Evolutionary conservation across 176 grass and related monocot genomes (phyloP).

Genomic region (Ensete glaucum): DNA sequence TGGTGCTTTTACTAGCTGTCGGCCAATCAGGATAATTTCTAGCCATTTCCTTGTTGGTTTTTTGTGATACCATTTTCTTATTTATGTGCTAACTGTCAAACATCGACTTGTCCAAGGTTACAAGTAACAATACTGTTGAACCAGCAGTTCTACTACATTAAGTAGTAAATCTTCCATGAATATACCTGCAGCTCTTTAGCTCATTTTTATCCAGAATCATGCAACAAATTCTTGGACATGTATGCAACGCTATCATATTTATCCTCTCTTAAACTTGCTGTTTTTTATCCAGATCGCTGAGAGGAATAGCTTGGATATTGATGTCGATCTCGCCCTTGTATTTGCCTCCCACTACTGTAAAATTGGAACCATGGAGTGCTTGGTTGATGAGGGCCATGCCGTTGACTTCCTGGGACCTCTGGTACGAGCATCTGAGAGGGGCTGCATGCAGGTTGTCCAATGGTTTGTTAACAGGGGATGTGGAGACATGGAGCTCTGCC

Average conservation of each 20-base stretch:
- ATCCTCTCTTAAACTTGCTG: background rate
- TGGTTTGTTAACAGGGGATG: slow-evolving; percentile 84
- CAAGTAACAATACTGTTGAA: no score
- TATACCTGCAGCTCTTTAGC: background rate
- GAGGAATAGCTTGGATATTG: slow-evolving; percentile 86
- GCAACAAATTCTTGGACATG: background rate
- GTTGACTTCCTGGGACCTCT: slow-evolving; percentile 69
- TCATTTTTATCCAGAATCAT: background rate
- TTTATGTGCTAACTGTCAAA: no score
- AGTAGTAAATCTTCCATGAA: no score
- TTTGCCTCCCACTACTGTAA: slow-evolving; percentile 87
- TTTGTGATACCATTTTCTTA: no score
- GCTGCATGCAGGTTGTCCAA: slow-evolving; percentile 66
- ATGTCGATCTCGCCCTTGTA: slow-evolving; percentile 85
- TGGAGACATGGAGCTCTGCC: slow-evolving; percentile 89
- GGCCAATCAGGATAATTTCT: no score
- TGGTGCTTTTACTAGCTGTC: no score
- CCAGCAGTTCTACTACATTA: no score
- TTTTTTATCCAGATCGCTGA: slow-evolving; percentile 63
- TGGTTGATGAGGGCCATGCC: slow-evolving; percentile 71
- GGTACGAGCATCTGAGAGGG: slow-evolving; percentile 77
- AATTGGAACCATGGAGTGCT: slow-evolving; percentile 77
- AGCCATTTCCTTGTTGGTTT: no score
- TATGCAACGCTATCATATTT: background rate
- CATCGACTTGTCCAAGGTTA: no score